Evolutionary conservation across 805 yeast genomes (phyloP).

Genomic region (Candida parachauliodes): DNA sequence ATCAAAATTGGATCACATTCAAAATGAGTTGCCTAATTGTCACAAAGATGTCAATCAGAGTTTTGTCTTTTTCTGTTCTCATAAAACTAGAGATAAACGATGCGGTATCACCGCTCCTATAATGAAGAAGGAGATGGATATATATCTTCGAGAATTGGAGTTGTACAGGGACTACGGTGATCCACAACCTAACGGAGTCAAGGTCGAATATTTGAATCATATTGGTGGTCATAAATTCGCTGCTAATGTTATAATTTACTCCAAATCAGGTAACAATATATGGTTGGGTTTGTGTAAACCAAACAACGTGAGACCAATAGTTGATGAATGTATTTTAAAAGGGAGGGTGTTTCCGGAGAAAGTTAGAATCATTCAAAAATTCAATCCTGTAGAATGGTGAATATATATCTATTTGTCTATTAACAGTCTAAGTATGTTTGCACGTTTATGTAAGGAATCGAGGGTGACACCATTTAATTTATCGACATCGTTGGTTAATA

Average conservation of each 20-base stretch:
- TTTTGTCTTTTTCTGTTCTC: slow-evolving; percentile 79
- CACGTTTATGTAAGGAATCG: slow-evolving; percentile 50
- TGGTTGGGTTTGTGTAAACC: slow-evolving; percentile 91
- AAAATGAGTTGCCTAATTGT: slow-evolving; percentile 15
- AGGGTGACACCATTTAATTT: slow-evolving; percentile 37
- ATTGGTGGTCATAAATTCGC: slow-evolving; percentile 96
- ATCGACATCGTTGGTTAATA: slow-evolving; percentile 33
- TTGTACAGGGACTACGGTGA: slow-evolving; percentile 76
- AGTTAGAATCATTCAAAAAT: slow-evolving; percentile 59
- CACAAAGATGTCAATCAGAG: slow-evolving; percentile 33
- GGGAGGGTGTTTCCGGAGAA: slow-evolving; percentile 69
- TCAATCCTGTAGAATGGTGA: slow-evolving; percentile 52
- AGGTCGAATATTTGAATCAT: slow-evolving; percentile 72
- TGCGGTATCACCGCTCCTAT: slow-evolving; percentile 95
- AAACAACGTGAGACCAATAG: slow-evolving; percentile 64
- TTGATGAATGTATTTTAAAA: slow-evolving; percentile 71
- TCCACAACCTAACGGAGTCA: slow-evolving; percentile 68
- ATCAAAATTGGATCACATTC: slow-evolving; percentile 8
- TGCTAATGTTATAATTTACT: slow-evolving; percentile 80
- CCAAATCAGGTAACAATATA: slow-evolving; percentile 67
- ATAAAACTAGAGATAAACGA: slow-evolving; percentile 83
- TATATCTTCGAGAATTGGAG: slow-evolving; percentile 65
- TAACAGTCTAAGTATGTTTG: slow-evolving; percentile 41
- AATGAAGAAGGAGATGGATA: slow-evolving; percentile 74
- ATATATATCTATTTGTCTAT: slow-evolving; percentile 2